Conservation (phyloP, 1,284 basidiomycete species). For the Pseudomicrostroma phylloplanum region DNA sequence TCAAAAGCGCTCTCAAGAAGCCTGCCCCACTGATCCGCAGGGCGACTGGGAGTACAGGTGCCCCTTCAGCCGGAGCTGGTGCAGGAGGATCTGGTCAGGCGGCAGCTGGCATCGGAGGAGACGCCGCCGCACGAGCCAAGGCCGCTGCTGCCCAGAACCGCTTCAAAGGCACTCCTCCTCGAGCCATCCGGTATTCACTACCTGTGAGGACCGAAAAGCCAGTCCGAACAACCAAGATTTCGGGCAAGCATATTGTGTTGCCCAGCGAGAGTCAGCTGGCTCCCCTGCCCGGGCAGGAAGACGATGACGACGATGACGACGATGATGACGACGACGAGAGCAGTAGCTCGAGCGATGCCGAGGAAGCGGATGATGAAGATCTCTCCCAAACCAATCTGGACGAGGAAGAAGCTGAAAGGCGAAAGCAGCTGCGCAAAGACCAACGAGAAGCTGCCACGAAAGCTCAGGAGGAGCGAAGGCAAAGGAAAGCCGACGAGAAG, state of each 20-base stretch:
- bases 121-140: background rate
- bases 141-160: constrained; percentile 19
- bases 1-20: constrained; percentile 13
- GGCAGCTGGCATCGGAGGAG: background rate
- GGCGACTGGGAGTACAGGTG: background rate
- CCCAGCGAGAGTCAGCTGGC: constrained; percentile 85
- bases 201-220: constrained; percentile 51
- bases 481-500: background rate
- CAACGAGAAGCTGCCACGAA: background rate
- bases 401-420: background rate
- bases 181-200: constrained; percentile 44
- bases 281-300: constrained; percentile 57
- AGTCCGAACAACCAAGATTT: constrained; percentile 79
- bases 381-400: constrained; percentile 15
- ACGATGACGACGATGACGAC: constrained; percentile 53
- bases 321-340: constrained; percentile 42
- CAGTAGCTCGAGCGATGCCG: constrained; percentile 48
- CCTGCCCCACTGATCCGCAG: background rate
- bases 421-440: background rate
- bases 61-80: background rate
- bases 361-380: constrained; percentile 29
- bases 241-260: constrained; percentile 81
- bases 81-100: background rate
- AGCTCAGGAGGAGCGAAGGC: constrained; percentile 4
- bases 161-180: constrained; percentile 46